Evolutionary conservation across 371 early-diverging fungal species (phyloP).

Genomic region (Mortierella sp.): DNA sequence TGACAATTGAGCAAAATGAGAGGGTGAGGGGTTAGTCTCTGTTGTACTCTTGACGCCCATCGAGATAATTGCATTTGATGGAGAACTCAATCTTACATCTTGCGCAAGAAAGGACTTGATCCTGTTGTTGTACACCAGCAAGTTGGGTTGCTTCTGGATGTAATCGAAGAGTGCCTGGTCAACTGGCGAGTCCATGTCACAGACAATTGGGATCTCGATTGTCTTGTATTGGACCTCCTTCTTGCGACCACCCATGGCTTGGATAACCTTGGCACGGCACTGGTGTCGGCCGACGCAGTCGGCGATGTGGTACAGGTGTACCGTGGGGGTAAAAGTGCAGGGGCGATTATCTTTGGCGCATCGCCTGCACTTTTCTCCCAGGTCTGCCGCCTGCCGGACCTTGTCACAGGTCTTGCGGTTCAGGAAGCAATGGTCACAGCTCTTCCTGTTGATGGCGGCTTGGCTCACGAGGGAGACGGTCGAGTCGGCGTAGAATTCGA

Average conservation of each 20-base stretch:
- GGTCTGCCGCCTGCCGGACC: constrained; percentile 44
- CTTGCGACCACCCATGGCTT: constrained; percentile 54
- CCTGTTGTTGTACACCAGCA: constrained; percentile 51
- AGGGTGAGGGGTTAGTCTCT: too few relatives aligned
- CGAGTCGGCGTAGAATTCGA: constrained; percentile 52
- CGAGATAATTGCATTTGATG: neutral
- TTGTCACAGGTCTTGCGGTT: constrained; percentile 55
- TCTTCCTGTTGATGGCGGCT: constrained; percentile 51
- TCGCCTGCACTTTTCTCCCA: constrained; percentile 49
- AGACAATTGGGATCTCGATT: constrained; percentile 51
- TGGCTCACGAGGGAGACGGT: constrained; percentile 46
- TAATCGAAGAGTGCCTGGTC: constrained; percentile 45
- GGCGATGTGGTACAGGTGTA: constrained; percentile 52
- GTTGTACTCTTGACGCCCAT: neutral
- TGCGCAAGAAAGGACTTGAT: constrained; percentile 51
- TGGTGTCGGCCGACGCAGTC: constrained; percentile 56
- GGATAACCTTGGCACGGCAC: constrained; percentile 54
- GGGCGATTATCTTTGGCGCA: constrained; percentile 54
- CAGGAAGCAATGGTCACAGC: constrained; percentile 53
- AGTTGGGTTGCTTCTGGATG: constrained; percentile 49
- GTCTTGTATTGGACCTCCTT: constrained; percentile 49
- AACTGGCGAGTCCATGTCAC: constrained; percentile 36
- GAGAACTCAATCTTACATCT: constrained; percentile 27
- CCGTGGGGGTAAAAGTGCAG: constrained; percentile 53
- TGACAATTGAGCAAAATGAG: neutral